Conservation (phyloP, 768 basidiomycete species). For the Boletus barrowsii region DNA sequence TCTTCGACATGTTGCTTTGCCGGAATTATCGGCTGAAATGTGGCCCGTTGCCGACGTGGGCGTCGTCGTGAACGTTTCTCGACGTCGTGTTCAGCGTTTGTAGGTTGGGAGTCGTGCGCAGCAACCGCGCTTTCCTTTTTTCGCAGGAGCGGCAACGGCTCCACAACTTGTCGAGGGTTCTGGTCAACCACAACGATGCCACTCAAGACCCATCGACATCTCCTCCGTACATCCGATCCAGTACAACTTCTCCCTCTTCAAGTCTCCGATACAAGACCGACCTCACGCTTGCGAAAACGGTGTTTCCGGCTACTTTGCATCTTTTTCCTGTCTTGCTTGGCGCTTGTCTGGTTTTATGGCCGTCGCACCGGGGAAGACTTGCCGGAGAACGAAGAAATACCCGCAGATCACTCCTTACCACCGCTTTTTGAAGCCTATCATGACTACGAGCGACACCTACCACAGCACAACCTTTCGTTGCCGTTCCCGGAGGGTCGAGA, state of each 20-base stretch:
- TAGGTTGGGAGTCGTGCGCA: too few relatives aligned
- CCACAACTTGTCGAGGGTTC: background rate
- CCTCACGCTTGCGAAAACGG: slow-evolving; percentile 5
- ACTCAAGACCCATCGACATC: slow-evolving; percentile 1
- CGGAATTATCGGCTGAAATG: too few relatives aligned
- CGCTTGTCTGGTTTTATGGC: slow-evolving; percentile 17
- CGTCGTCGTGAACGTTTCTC: too few relatives aligned
- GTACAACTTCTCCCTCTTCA: slow-evolving; percentile 17
- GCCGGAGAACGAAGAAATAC: slow-evolving; percentile 1
- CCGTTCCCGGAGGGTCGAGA: slow-evolving; percentile 40
- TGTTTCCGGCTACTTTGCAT: slow-evolving; percentile 10
- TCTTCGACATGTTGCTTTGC: too few relatives aligned
- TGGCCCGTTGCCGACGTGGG: too few relatives aligned
- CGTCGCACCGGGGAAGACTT: background rate
- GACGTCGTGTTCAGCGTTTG: too few relatives aligned
- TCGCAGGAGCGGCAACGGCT: background rate
- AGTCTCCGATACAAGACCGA: slow-evolving; percentile 7
- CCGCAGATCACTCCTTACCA: slow-evolving; percentile 27
- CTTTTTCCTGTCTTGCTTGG: slow-evolving; percentile 8
- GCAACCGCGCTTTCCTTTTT: slow-evolving; percentile 1
- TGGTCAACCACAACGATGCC: slow-evolving; percentile 10
- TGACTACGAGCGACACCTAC: slow-evolving; percentile 41
- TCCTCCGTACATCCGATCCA: slow-evolving; percentile 2
- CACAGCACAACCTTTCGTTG: slow-evolving; percentile 42
- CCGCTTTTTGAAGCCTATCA: slow-evolving; percentile 46